Base-by-base conservation (phyloP, 805 yeast genomes). In the Brettanomyces anomalus region DNA sequence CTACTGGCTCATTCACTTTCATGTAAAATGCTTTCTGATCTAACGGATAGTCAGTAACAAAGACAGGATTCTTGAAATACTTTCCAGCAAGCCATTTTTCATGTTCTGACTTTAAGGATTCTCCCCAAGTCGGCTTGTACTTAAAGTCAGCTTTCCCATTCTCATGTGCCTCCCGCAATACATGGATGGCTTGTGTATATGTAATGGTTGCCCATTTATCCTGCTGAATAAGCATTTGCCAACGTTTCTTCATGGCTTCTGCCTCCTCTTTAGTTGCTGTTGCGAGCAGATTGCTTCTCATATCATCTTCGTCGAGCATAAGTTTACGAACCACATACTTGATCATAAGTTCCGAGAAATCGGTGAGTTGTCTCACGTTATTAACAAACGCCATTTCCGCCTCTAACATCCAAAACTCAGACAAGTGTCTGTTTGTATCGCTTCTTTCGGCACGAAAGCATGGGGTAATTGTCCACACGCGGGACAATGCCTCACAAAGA, bases 401-500 rank as follows among this genome's bases (percentile, higher is more conserved):
- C 61, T 93, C 99, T 3, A 93, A 63, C 97, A 93, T 89, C 97
- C 97, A 93, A 60, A 93, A 93, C 61, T 93, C 99, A 46, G 90
- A 76, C 45, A 93, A 63, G 60, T 93, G 99, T 41, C 98, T 71
- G 53, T 79, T 85, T 0, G 99, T 93, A 56, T 87, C 89, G 44
- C 95, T 83, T 40, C 74, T 74, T 56, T 93, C 99, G 0, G 98
- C 97, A 49, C 99, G 70, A 58, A 93, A 93, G 45, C 96, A 86
- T 2, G 98, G 98, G 0, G 88, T 71, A 19, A 90, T 56, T 0
- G 95, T 79, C 93, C 95, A 93, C 1, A 84, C 97, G 39, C 94
- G 66, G 37, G 78, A 74, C 26, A 89, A 59, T 0, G 96, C 81
- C 38, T 79, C 72, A 15, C 89, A 76, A 39, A 85, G 60, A 1